Evolutionary conservation across 192 early-diverging fungal genomes (phyloP).

Genomic region (Coemansia sp.): DNA sequence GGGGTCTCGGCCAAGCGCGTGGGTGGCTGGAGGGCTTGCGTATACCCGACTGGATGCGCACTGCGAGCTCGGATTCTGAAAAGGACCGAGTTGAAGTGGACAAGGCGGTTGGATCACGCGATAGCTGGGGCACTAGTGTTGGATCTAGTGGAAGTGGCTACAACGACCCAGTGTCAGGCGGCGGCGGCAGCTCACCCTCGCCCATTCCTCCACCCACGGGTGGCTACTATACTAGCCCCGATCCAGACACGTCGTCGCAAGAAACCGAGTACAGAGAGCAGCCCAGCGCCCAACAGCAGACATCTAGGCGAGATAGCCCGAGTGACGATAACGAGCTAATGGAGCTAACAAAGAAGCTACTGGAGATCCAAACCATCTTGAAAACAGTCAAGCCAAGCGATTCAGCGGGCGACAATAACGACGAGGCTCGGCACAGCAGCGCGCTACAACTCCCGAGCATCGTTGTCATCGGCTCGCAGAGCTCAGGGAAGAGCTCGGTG

Average conservation of each 20-base stretch:
- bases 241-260: conserved; percentile 9
- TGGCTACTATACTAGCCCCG: conserved; percentile 53
- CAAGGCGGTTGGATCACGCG: conserved; percentile 29
- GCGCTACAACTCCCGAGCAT: conserved; percentile 87
- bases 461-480: conserved; percentile 84
- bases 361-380: conserved; percentile 93
- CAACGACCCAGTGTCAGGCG: conserved; percentile 22
- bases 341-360: conserved; percentile 86
- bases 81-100: conserved; percentile 12
- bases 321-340: conserved; percentile 53
- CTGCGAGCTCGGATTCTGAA: conserved; percentile 16
- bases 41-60: conserved; percentile 40
- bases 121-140: conserved; percentile 22
- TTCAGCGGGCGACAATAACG: background rate
- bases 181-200: conserved; percentile 8
- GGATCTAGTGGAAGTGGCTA: conserved; percentile 10
- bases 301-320: background rate
- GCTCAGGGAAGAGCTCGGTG: conserved; percentile 86
- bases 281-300: background rate
- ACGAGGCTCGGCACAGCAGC: conserved; percentile 53
- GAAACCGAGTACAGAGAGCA: conserved; percentile 12
- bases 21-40: conserved; percentile 50
- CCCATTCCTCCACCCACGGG: conserved; percentile 43
- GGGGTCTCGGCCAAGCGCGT: conserved; percentile 36
- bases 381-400: conserved; percentile 70